Percentiles rank a stretch among this genome's conserved stretches.
Evolutionary conservation across 495 filamentous ascomycete genomes (phyloP).

Genomic region (Acidiella bohemica): DNA sequence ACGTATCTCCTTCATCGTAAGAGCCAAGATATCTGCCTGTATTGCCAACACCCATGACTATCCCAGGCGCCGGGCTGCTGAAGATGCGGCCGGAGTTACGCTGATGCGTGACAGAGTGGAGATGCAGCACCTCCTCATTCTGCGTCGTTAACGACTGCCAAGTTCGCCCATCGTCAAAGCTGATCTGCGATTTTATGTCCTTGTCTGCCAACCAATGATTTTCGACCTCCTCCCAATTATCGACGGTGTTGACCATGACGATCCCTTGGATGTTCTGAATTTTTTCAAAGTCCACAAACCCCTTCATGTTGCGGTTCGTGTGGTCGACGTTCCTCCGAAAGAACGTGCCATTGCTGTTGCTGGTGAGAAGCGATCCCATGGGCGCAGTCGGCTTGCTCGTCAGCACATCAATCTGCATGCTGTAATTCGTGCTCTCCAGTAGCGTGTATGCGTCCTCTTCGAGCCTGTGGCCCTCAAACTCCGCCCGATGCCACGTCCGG

Average conservation of each 20-base stretch:
- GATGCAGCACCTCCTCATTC: constrained; percentile 49
- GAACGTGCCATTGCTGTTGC: constrained; percentile 92
- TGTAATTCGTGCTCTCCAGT: constrained; percentile 89
- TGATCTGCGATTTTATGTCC: constrained; percentile 65
- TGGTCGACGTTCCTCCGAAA: constrained; percentile 82
- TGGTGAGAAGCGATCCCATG: constrained; percentile 79
- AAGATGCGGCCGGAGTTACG: constrained; percentile 73
- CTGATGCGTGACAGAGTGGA: constrained; percentile 79
- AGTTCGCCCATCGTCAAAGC: constrained; percentile 82
- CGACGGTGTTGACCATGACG: constrained; percentile 74
- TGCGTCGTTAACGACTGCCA: constrained; percentile 52
- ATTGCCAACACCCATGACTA: constrained; percentile 89
- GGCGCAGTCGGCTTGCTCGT: constrained; percentile 45
- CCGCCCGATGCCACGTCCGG: constrained; percentile 74
- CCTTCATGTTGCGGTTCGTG: constrained; percentile 62
- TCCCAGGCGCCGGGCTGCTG: constrained; percentile 81
- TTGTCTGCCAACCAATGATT: constrained; percentile 38
- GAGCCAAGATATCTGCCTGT: constrained; percentile 55
- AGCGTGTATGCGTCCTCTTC: constrained; percentile 84
- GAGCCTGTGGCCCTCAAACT: constrained; percentile 69
- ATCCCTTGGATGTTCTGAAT: constrained; percentile 80
- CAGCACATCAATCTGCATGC: constrained; percentile 89
- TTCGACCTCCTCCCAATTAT: constrained; percentile 68
- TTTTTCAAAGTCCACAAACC: constrained; percentile 86
- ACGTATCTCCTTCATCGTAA: constrained; percentile 60